Percentiles rank a stretch among this genome's conserved stretches.
These are phyloP conservation scores for Erigeron canadensis DNA, from an alignment of 129 eudicot species.

Conservation along the genomic window DNA sequence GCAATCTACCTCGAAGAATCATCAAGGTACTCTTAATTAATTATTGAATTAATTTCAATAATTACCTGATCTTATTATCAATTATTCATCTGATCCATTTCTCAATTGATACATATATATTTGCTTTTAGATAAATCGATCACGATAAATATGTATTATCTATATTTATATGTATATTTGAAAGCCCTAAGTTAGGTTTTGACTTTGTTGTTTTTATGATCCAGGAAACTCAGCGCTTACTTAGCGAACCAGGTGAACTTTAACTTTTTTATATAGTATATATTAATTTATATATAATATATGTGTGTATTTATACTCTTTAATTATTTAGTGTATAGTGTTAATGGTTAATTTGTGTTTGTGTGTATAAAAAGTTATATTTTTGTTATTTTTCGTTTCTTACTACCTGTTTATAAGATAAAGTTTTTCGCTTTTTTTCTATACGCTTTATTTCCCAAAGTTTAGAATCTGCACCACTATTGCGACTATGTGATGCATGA, in stretches of 20 bases:
- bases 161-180: conserved; percentile 14
- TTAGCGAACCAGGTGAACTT: conserved; percentile 56
- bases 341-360: no score
- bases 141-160: background rate
- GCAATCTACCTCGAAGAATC: conserved; percentile 55
- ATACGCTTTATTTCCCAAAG: no score
- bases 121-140: background rate
- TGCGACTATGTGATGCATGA: no score
- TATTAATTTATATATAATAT: no score
- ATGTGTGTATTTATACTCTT: no score
- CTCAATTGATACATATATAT: conserved; percentile 13
- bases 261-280: no score
- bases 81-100: conserved; percentile 23
- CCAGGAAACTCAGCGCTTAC: conserved; percentile 61
- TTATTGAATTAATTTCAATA: conserved; percentile 2
- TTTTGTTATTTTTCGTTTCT: no score
- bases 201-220: conserved; percentile 16
- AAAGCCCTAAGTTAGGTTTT: conserved; percentile 29
- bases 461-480: no score
- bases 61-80: conserved; percentile 6
- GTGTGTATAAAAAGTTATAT: no score
- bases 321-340: no score
- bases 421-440: no score
- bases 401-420: no score
- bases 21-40: conserved; percentile 37